A percentile compares a stretch with the other conserved stretches of the same genome.
Evolutionary conservation across 176 grass and related monocot species (phyloP).

Genomic region (Dendrocalamus sinicus): DNA sequence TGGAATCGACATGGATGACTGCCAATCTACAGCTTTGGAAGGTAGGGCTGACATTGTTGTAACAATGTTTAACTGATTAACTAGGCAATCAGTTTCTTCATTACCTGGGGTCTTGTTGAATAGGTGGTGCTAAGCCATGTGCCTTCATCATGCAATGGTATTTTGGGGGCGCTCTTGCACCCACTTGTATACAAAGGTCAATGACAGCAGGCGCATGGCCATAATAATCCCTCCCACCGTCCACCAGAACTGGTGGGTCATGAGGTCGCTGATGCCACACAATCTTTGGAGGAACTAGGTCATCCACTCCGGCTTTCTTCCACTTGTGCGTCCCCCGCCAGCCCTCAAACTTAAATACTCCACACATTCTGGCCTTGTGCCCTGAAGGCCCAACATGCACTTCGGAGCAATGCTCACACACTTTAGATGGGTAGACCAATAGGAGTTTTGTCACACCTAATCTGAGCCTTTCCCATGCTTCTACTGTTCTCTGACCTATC

Average conservation of each 20-base stretch:
- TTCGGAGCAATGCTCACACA: constrained; percentile 81
- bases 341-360: constrained; percentile 76
- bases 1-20: background rate
- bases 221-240: constrained; percentile 66
- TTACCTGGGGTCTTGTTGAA: constrained; percentile 2
- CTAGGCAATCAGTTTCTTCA: background rate
- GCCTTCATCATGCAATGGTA: constrained; percentile 88
- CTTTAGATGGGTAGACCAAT: constrained; percentile 85
- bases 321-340: constrained; percentile 85
- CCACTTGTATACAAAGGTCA: constrained; percentile 75
- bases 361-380: constrained; percentile 86
- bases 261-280: constrained; percentile 88
- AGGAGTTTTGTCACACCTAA: constrained; percentile 76
- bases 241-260: constrained; percentile 70
- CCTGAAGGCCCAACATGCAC: constrained; percentile 79
- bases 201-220: constrained; percentile 88
- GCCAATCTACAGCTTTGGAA: background rate
- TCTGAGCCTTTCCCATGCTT: constrained; percentile 86
- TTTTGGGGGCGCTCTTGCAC: constrained; percentile 61
- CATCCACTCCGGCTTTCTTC: constrained; percentile 77
- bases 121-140: constrained; percentile 60
- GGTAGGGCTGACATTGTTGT: background rate
- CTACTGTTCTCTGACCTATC: constrained; percentile 69
- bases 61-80: background rate
- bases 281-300: constrained; percentile 73